Evolutionary conservation across 2,329 filamentous ascomycete species (phyloP), one percentile per base, ranked within the genome.

Genomic region (Fusarium austroafricanum): DNA sequence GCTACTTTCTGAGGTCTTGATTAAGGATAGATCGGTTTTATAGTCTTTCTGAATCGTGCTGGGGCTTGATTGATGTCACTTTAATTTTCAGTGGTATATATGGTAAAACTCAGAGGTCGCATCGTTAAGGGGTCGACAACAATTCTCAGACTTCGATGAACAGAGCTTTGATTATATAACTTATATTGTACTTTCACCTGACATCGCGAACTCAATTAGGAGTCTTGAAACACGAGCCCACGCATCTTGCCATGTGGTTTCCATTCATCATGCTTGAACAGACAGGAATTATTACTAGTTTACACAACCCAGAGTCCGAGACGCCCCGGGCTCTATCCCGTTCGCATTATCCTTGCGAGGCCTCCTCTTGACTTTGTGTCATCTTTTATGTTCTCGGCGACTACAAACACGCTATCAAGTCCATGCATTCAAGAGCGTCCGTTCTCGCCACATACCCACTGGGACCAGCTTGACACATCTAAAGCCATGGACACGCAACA

Each of bases 251-350:
- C 52, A 55, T 62, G 59, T 56, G 58, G 60, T 55, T 71, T 71
- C 69, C 71, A 74, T 72, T 70, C 71, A 68, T 74, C 72, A 71
- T 75, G 71, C 68, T 73, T 67, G 55, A 68, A 74, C 67, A 71
- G 69, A 71, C 63, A 68, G 60, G 70, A 71, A 74, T 68, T 72
- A 74, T 68, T 74, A 75, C 70, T 75, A 75, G 64, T 75, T 74
- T 75, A 75, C 72, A 75, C 66, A 68, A 72, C 68, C 64, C 60
- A 60, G 61, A 74, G 68, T 68, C 68, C 66, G 49, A 71, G 67
- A 67, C 61, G 60, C 57, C 59, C 64, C 60, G 62, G 64, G 71
- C 58, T 71, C 68, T 64, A 69, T 68, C 67, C 70, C 53, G 59
- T 67, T 70, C 64, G 58, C 57, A 39, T 47, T 57, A 58, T 68